Evolutionary conservation across 257 asterid genomes (phyloP).

Genomic region (Fraxinus cuspidata): DNA sequence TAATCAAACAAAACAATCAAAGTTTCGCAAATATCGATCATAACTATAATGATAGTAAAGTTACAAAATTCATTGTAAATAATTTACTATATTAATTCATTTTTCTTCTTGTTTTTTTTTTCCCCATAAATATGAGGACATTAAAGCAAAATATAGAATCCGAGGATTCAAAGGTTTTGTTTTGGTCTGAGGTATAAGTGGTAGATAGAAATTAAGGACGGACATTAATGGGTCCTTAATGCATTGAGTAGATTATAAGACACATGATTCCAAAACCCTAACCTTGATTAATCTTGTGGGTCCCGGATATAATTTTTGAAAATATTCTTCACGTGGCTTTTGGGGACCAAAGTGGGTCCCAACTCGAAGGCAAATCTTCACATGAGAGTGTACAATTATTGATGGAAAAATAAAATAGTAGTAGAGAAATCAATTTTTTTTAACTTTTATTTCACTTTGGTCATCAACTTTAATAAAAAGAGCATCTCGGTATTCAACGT

Average conservation of each 20-base stretch:
- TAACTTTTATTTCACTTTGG: too few species aligned
- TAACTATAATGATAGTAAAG: conserved; percentile 25
- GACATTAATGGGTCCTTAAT: conserved; percentile 13
- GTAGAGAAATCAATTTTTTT: too few species aligned
- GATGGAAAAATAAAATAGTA: too few species aligned
- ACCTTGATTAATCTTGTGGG: conserved; percentile 22
- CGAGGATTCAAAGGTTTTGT: conserved; percentile 23
- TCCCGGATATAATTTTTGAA: conserved; percentile 2
- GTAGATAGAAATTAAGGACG: conserved; percentile 27
- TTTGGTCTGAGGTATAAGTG: neutral
- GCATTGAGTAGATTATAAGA: conserved; percentile 32
- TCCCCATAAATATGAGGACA: too few species aligned
- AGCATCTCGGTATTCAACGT: too few species aligned
- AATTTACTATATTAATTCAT: too few species aligned
- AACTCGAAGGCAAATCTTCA: too few species aligned
- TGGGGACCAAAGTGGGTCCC: conserved; percentile 28
- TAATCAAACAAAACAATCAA: too few species aligned
- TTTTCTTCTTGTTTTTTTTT: too few species aligned
- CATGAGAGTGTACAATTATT: too few species aligned
- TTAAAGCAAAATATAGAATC: conserved; percentile 15
- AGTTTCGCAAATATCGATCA: too few species aligned
- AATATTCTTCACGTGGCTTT: conserved; percentile 16
- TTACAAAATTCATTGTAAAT: conserved; percentile 14
- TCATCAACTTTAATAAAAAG: too few species aligned
- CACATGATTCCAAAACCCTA: conserved; percentile 31